phyloP scores from a whole-genome alignment of 768 basidiomycete genomes.

The Trametes coccinea region DNA sequence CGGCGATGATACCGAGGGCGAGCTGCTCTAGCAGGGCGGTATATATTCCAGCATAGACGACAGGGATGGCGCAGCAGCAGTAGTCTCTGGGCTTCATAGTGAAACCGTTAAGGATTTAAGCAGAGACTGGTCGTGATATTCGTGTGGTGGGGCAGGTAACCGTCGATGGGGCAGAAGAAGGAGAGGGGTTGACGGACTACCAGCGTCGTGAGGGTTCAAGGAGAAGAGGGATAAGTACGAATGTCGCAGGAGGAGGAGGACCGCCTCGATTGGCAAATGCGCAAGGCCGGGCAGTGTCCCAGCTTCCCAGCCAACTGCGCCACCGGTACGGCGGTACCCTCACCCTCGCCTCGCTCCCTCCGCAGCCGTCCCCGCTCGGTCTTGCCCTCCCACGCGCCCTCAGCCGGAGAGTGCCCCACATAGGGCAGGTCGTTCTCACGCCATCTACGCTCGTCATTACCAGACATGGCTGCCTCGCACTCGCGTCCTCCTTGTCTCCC shows the following conservation, averaged over 20 bases:
- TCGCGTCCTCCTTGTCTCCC: constrained; percentile 11
- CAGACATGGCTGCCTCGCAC: constrained; percentile 2
- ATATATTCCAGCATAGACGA: constrained; percentile 91
- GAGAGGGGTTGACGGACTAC: constrained; percentile 12
- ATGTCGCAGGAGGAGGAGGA: background rate
- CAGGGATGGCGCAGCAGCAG: constrained; percentile 91
- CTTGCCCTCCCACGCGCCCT: background rate
- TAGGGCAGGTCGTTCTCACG: constrained; percentile 13
- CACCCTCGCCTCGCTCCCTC: background rate
- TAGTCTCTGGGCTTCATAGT: constrained; percentile 80
- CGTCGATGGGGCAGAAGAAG: constrained; percentile 4
- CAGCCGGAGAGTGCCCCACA: background rate
- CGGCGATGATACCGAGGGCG: constrained; percentile 61
- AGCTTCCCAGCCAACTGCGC: no score
- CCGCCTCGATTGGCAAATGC: constrained; percentile 2
- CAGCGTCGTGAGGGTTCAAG: background rate
- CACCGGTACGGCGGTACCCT: background rate
- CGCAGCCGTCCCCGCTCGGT: background rate
- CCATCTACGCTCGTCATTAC: constrained; percentile 17
- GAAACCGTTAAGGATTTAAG: background rate
- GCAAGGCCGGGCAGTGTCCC: background rate
- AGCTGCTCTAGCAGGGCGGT: constrained; percentile 76
- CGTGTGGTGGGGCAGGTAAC: background rate
- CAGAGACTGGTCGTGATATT: constrained; percentile 7
- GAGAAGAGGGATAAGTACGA: no score